Percentiles rank a stretch among this genome's conserved stretches.
Conservation (phyloP, 2,329 filamentous ascomycete species). For the Colletotrichum kahawae region DNA sequence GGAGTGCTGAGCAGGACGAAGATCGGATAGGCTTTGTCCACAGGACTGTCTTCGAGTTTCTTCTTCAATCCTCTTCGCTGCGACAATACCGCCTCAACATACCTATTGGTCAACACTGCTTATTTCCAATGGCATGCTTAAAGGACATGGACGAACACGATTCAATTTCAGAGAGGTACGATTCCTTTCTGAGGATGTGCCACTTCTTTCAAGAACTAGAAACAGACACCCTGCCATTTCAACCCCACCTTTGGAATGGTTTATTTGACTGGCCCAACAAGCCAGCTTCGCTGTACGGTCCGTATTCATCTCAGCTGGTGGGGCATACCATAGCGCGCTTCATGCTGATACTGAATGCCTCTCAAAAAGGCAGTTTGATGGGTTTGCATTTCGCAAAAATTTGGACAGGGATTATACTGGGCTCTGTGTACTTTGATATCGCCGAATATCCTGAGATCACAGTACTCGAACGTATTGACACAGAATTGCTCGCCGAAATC, state of each 20-base stretch:
- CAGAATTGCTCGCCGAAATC: not conserved
- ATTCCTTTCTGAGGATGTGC: not conserved
- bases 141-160: not conserved
- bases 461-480: not conserved
- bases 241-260: too few species aligned
- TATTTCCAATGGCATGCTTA: not conserved
- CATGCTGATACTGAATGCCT: too few species aligned
- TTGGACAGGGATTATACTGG: too few species aligned
- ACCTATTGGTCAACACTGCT: not conserved
- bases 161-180: not conserved
- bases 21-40: not conserved
- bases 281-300: fast-evolving
- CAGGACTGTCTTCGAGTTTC: not conserved
- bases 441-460: too few species aligned
- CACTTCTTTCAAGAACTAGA: not conserved
- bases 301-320: too few species aligned
- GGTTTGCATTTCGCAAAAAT: too few species aligned
- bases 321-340: too few species aligned
- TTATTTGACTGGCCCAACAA: too few species aligned
- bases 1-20: fast-evolving
- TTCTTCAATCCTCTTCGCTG: not conserved
- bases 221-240: not conserved
- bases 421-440: too few species aligned
- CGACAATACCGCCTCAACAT: not conserved
- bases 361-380: too few species aligned